phyloP scores from a whole-genome alignment of 257 asterid genomes.

The Agastache rugosa region DNA sequence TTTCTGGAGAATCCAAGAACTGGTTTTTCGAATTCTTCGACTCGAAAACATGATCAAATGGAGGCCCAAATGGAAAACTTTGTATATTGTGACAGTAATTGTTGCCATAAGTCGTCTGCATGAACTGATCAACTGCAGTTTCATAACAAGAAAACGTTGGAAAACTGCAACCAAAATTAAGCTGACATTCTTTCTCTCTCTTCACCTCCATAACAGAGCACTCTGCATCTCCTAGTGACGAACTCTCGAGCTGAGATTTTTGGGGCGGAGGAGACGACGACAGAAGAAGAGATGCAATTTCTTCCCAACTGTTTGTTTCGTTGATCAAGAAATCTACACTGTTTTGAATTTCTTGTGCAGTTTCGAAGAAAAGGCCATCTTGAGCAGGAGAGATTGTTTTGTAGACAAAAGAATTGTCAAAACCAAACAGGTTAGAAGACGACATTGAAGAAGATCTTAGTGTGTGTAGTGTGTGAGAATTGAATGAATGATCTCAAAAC shows the following conservation, averaged over 20 bases:
- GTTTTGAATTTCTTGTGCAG: conserved; percentile 47
- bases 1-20: too few relatives aligned
- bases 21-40: conserved; percentile 9
- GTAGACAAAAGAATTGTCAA: conserved; percentile 54
- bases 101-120: conserved; percentile 59
- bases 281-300: conserved; percentile 44
- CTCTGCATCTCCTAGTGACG: conserved; percentile 39
- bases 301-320: conserved; percentile 41
- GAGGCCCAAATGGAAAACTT: conserved; percentile 43
- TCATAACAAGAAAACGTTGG: too few relatives aligned
- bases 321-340: conserved; percentile 8
- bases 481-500: too few relatives aligned
- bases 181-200: too few relatives aligned
- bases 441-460: conserved; percentile 48
- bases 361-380: conserved; percentile 32
- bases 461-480: too few relatives aligned
- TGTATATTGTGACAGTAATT: conserved; percentile 48
- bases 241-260: neutral
- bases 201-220: conserved; percentile 40
- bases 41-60: conserved; percentile 52
- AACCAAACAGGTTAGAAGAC: conserved; percentile 58
- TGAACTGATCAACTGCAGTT: conserved; percentile 42
- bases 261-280: conserved; percentile 37
- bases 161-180: too few relatives aligned
- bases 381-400: conserved; percentile 53